These are phyloP conservation scores for Mikania micrantha DNA, from an alignment of 129 eudicot genomes.

Conservation along the genomic window DNA sequence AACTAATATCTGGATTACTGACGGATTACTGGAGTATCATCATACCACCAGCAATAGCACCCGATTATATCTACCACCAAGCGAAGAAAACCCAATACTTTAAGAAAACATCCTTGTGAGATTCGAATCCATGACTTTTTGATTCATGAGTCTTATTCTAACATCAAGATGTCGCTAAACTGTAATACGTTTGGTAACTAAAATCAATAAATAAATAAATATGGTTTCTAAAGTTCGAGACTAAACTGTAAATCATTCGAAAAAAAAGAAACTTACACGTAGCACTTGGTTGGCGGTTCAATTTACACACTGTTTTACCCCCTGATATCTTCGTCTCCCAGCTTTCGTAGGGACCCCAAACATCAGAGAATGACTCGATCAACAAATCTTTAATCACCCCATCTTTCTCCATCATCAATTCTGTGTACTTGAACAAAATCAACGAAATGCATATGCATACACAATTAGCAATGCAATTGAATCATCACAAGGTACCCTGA, in stretches of 20 bases:
- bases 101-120: too few species aligned
- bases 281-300: slow-evolving; percentile 20
- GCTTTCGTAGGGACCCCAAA: slow-evolving; percentile 26
- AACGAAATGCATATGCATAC: not conserved
- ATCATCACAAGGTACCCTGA: not conserved
- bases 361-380: slow-evolving; percentile 13
- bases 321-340: slow-evolving; percentile 28
- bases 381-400: slow-evolving; percentile 13
- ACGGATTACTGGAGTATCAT: too few species aligned
- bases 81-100: too few species aligned
- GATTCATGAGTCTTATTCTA: too few species aligned
- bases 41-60: too few species aligned
- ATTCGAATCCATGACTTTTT: too few species aligned
- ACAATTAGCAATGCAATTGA: not conserved
- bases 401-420: not conserved
- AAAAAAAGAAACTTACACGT: slow-evolving; percentile 5
- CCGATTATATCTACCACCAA: too few species aligned
- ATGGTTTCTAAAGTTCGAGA: too few species aligned
- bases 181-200: too few species aligned
- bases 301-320: slow-evolving; percentile 26
- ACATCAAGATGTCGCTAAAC: too few species aligned
- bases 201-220: too few species aligned
- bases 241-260: not conserved
- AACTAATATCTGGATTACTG: too few species aligned
- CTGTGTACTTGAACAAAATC: not conserved